A percentile compares a stretch with the other conserved stretches of the same genome.
These are phyloP conservation scores for Pichia kluyveri DNA, from an alignment of 805 yeast genomes.

Conservation along the genomic window DNA sequence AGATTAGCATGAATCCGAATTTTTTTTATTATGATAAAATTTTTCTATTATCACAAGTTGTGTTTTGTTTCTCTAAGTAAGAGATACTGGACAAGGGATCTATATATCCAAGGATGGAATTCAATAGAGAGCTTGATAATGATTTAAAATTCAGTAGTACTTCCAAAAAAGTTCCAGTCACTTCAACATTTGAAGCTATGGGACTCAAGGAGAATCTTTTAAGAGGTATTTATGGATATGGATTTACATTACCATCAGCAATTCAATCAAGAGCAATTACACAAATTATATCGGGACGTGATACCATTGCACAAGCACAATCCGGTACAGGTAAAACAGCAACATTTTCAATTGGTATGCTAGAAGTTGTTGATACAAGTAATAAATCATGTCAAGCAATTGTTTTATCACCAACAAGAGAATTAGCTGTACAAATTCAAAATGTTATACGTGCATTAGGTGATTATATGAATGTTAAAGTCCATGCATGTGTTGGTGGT, in stretches of 20 bases:
- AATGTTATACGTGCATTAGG: constrained; percentile 88
- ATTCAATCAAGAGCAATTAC: constrained; percentile 75
- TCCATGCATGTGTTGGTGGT: constrained; percentile 98
- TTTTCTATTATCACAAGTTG: too few relatives aligned
- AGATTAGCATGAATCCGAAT: too few relatives aligned
- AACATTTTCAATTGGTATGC: constrained; percentile 63
- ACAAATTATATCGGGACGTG: constrained; percentile 69
- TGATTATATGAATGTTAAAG: constrained; percentile 78
- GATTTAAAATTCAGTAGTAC: constrained; percentile 53
- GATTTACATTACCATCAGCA: constrained; percentile 75
- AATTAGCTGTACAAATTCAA: constrained; percentile 92
- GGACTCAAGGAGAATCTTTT: constrained; percentile 56
- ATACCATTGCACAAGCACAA: constrained; percentile 76
- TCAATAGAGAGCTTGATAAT: constrained; percentile 51
- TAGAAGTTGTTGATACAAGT: constrained; percentile 56
- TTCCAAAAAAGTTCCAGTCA: constrained; percentile 44
- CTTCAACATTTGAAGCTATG: constrained; percentile 61
- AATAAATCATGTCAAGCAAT: constrained; percentile 81
- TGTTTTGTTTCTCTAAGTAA: not conserved
- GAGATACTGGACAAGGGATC: too few relatives aligned
- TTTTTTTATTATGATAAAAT: too few relatives aligned
- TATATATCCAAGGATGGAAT: constrained; percentile 32
- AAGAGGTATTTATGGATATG: constrained; percentile 68
- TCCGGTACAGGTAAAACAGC: constrained; percentile 93
- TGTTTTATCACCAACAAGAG: constrained; percentile 95